A percentile compares a stretch with the other conserved stretches of the same genome.
phyloP scores from a whole-genome alignment of 257 asterid species.

The Fraxinus excelsior region DNA sequence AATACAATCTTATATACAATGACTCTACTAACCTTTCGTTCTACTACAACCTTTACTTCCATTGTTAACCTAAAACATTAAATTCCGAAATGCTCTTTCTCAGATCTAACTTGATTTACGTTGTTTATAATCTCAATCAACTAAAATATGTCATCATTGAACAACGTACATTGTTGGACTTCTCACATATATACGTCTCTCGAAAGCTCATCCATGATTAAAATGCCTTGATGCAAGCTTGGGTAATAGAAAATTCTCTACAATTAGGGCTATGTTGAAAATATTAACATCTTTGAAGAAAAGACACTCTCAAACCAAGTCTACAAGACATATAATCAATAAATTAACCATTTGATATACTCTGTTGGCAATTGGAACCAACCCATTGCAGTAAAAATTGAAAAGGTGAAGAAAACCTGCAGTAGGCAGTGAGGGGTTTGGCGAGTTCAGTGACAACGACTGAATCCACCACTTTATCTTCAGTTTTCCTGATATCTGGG shows the following conservation, averaged over 20 bases:
- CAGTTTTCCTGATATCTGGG: constrained; percentile 79
- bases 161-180: background rate
- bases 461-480: constrained; percentile 86
- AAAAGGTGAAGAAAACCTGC: constrained; percentile 57
- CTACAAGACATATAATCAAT: too few relatives aligned
- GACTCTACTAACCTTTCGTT: background rate
- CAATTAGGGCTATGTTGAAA: background rate
- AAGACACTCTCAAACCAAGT: background rate
- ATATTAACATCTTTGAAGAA: background rate
- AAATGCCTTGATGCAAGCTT: background rate
- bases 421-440: constrained; percentile 85
- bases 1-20: background rate
- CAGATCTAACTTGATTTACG: background rate
- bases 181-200: background rate
- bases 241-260: background rate
- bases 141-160: background rate
- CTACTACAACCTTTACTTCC: too few relatives aligned
- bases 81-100: background rate
- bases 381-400: background rate
- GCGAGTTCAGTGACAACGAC: constrained; percentile 72
- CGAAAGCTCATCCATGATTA: background rate
- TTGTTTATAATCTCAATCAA: background rate
- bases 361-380: background rate
- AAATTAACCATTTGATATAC: background rate
- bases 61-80: background rate